Percentiles rank a stretch among this genome's conserved stretches.
These are phyloP conservation scores for Pythium aquatile DNA, from an alignment of 352 stramenopile species.

Conservation along the genomic window DNA sequence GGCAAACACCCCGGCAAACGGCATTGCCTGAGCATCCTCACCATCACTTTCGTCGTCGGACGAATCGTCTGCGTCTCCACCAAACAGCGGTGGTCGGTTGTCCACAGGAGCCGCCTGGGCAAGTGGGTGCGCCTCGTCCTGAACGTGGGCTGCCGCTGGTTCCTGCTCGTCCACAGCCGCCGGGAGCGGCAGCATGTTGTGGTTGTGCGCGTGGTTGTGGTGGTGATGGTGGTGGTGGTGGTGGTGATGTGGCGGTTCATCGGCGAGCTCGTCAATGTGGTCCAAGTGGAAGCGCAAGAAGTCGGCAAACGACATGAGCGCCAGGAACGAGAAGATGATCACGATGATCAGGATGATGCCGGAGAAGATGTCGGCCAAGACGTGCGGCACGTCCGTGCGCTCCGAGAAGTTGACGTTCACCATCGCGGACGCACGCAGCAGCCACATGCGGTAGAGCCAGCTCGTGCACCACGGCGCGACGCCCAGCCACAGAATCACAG, in stretches of 20 bases:
- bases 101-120: not conserved
- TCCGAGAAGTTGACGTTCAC: conserved; percentile 83
- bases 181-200: not conserved
- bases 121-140: not conserved
- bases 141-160: not conserved
- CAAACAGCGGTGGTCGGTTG: conserved; percentile 10
- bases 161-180: not conserved
- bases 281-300: conserved; percentile 92
- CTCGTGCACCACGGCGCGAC: conserved; percentile 90
- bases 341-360: conserved; percentile 89
- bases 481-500: conserved; percentile 84
- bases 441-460: conserved; percentile 94
- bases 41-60: conserved; percentile 10
- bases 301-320: conserved; percentile 93
- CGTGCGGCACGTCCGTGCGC: conserved; percentile 64
- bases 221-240: conserved; percentile 32
- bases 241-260: conserved; percentile 26
- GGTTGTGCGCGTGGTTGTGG: conserved; percentile 16
- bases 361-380: conserved; percentile 86
- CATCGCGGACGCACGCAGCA: conserved; percentile 84
- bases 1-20: conserved; percentile 24
- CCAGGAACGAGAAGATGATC: conserved; percentile 94
- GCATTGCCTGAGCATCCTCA: conserved; percentile 9
- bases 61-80: conserved; percentile 22
- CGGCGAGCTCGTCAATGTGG: conserved; percentile 67